A percentile compares a stretch with the other conserved stretches of the same genome.
phyloP scores from a whole-genome alignment of 805 yeast species.

The Candida chauliodis region DNA sequence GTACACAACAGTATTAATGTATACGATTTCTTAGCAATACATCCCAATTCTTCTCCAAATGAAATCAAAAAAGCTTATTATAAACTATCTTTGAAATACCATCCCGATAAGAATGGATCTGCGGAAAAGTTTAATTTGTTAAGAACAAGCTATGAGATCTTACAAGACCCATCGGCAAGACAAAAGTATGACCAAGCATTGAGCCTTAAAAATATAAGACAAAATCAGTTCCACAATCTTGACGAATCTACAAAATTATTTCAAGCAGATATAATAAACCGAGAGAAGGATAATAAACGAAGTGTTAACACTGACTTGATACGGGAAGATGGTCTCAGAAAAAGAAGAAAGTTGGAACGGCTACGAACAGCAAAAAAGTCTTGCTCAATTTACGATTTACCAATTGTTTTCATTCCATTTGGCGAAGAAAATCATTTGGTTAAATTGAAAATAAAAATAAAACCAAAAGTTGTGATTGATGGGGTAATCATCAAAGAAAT shows the following conservation, averaged over 20 bases:
- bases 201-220: conserved; percentile 10
- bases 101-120: conserved; percentile 35
- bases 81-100: conserved; percentile 31
- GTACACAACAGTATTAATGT: conserved; percentile 25
- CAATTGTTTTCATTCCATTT: conserved; percentile 5
- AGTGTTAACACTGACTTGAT: conserved; percentile 11
- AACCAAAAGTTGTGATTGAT: conserved; percentile 27
- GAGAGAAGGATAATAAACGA: conserved; percentile 15
- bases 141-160: conserved; percentile 28
- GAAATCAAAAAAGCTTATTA: conserved; percentile 31
- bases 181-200: conserved; percentile 30
- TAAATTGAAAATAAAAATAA: conserved; percentile 45
- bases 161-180: conserved; percentile 22
- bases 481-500: conserved; percentile 30
- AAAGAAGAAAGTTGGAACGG: conserved; percentile 23
- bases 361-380: conserved; percentile 1
- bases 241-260: conserved; percentile 24
- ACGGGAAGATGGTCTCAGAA: conserved; percentile 25
- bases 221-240: conserved; percentile 12
- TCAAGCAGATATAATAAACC: conserved; percentile 25
- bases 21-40: conserved; percentile 23
- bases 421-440: conserved; percentile 13
- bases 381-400: conserved; percentile 9
- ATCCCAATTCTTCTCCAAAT: conserved; percentile 16
- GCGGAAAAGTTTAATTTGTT: conserved; percentile 28